Evolutionary conservation across 305 asterid genomes (phyloP), one percentile per base, ranked within the genome.

Genomic region (Fraxinus paxiana): DNA sequence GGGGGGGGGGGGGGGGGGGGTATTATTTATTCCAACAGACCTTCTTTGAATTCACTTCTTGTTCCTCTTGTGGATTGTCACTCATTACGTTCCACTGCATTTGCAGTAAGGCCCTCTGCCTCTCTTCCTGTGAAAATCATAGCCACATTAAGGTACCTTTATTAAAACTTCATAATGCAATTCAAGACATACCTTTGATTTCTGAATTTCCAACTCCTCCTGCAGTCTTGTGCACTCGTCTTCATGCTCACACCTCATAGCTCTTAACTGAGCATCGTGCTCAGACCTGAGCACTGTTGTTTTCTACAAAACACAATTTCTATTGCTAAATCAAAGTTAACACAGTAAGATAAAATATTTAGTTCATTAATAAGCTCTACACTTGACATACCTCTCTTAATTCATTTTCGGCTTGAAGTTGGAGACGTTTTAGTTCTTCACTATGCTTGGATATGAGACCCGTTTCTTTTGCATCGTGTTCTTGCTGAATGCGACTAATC

Each of bases 31-130:
- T 26, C 73, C 73, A 41, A 24, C 78, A 71, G 37, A 96, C 99
- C 99, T 90, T 92, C 87, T 90, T 96, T 8, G 99, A 96, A 82
- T 80, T 94, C 88, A 94, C 99, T 91, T 96, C 99, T 86, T 93
- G 97, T 69, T 96, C 98, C 83, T 90, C 97, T 80, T 94, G 91
- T 76, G 90, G 90, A 74, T 94, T 88, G 82, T 90, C 91, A 65
- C 94, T 82, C 98, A 96, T 96, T 81, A 93, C 98, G 86, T 94
- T 96, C 98, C 95, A 96, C 84, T 93, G 98, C 90, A 96, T 84
- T 88, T 96, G 98, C 87, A 96, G 87, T 79, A 92, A 86, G 79
- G 94, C 89, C 83, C 92, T 91, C 87, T 96, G 99, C 84, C 89
- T 92, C 89, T 96, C 98, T 89, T 94, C 99, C 99, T 96, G 91